Percentiles rank a stretch among this genome's conserved stretches.
Evolutionary conservation across 2,329 filamentous ascomycete genomes (phyloP).

Genomic region (Thielaviopsis punctulata): DNA sequence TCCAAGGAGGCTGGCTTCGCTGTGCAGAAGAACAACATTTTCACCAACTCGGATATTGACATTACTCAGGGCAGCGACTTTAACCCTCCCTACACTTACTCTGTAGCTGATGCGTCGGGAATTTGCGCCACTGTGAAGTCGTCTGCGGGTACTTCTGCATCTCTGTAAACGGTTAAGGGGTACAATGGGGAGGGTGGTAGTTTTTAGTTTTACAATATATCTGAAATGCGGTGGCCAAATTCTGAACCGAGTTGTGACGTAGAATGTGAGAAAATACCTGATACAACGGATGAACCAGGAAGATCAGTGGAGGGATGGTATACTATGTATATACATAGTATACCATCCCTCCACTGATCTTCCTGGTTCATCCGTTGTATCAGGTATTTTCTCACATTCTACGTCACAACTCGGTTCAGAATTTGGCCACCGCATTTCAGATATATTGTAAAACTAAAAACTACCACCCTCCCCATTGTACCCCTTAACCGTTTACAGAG

Average conservation of each 20-base stretch:
- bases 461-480: background rate
- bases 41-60: conserved; percentile 20
- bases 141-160: conserved; percentile 11
- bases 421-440: too few relatives aligned
- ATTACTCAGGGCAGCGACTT: conserved; percentile 20
- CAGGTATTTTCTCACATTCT: background rate
- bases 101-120: conserved; percentile 13
- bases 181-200: background rate
- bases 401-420: too few relatives aligned
- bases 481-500: conserved; percentile 9
- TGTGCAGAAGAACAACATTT: conserved; percentile 27
- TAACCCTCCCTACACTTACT: conserved; percentile 20
- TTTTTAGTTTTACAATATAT: background rate
- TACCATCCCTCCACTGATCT: too few relatives aligned
- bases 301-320: too few relatives aligned
- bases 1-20: conserved; percentile 27
- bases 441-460: background rate
- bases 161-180: conserved; percentile 9
- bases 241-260: too few relatives aligned
- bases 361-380: background rate
- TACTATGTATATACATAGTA: too few relatives aligned
- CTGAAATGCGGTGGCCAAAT: too few relatives aligned
- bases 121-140: conserved; percentile 14
- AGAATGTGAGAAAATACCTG: background rate
- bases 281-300: background rate